Percentiles rank a stretch among this genome's conserved stretches.
phyloP scores from a whole-genome alignment of 257 asterid genomes.

The Gardenia jasminoides region DNA sequence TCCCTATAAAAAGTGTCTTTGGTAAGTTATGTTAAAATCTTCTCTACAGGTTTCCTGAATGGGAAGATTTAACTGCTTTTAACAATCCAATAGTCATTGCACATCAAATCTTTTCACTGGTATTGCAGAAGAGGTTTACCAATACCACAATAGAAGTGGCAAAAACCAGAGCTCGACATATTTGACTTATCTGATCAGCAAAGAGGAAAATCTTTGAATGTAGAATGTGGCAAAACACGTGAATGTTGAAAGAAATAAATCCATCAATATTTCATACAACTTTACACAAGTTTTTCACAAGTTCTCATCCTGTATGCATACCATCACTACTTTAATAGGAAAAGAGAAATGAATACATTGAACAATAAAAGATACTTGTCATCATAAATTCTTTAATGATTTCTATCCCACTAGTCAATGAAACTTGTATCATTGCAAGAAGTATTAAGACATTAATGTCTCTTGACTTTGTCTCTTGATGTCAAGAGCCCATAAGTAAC shows the following conservation, averaged over 20 bases:
- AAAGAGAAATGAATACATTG: not conserved
- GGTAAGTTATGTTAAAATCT: too few relatives aligned
- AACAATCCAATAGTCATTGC: too few relatives aligned
- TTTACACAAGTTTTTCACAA: not conserved
- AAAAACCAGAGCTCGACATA: not conserved
- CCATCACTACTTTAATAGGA: not conserved
- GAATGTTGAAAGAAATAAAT: not conserved
- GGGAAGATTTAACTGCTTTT: not conserved
- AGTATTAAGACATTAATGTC: not conserved
- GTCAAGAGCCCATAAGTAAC: not conserved
- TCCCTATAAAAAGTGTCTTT: not conserved
- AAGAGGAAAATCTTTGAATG: not conserved
- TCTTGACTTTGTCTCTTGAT: not conserved
- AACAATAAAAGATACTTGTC: not conserved
- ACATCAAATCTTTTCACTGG: not conserved
- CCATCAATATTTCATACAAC: not conserved
- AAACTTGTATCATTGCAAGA: not conserved
- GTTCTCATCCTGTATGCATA: not conserved
- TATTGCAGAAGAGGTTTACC: not conserved
- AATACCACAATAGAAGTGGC: not conserved
- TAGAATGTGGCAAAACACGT: not conserved
- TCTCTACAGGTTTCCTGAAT: not conserved
- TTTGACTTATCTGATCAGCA: not conserved
- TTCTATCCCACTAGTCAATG: not conserved
- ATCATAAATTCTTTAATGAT: not conserved